A percentile compares a stretch with the other conserved stretches of the same genome.
phyloP scores from a whole-genome alignment of 331 rosid species.

The Malus hybrid region DNA sequence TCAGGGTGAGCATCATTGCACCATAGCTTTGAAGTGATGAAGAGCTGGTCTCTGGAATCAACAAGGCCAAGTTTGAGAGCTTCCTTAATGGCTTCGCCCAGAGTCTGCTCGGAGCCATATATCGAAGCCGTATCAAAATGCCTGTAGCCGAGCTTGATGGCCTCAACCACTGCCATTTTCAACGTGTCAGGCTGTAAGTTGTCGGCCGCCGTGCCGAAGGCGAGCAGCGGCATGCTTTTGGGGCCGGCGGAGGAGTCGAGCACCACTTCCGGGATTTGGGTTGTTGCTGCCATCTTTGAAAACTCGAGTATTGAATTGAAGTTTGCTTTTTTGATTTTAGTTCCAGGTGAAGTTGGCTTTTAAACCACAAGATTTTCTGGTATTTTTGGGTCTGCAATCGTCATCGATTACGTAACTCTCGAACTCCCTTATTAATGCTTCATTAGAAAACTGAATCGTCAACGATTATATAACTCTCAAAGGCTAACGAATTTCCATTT shows the following conservation, averaged over 20 bases:
- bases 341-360: no score
- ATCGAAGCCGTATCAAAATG: conserved; percentile 56
- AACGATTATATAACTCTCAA: no score
- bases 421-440: neutral
- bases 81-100: conserved; percentile 41
- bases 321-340: neutral
- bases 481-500: no score
- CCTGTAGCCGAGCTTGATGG: conserved; percentile 45
- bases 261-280: conserved; percentile 20
- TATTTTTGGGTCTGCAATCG: neutral
- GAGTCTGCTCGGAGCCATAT: conserved; percentile 43
- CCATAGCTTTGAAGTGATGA: conserved; percentile 48
- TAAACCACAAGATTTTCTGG: no score
- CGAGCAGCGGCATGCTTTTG: conserved; percentile 31
- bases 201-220: conserved; percentile 50
- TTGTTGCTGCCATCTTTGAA: neutral
- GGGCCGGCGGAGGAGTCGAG: neutral
- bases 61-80: conserved; percentile 33
- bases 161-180: conserved; percentile 41
- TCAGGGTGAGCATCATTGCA: conserved; percentile 27
- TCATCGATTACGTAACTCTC: neutral
- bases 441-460: no score
- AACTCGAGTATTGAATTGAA: neutral
- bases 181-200: conserved; percentile 23
- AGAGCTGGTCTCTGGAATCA: conserved; percentile 31